These are phyloP conservation scores for Cucumis sativus DNA, from an alignment of 306 rosid genomes.

Conservation along the genomic window DNA sequence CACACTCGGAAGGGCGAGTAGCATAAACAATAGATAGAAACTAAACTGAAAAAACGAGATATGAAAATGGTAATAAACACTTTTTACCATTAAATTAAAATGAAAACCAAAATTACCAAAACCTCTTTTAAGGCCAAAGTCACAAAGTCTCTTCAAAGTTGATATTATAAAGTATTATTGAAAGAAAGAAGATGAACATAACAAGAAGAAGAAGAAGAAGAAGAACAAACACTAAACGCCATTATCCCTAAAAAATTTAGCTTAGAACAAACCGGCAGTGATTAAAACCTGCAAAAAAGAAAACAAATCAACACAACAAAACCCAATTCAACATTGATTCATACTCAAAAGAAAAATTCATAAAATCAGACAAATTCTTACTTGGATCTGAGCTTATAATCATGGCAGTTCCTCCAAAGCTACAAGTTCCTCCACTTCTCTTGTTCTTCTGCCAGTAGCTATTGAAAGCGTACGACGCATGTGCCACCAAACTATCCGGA, in stretches of 20 bases:
- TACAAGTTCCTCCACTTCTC: slow-evolving; percentile 77
- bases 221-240: neutral
- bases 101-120: neutral
- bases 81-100: too few relatives aligned
- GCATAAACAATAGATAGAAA: too few relatives aligned
- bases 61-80: too few relatives aligned
- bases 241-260: slow-evolving; percentile 15
- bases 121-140: neutral
- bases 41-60: too few relatives aligned
- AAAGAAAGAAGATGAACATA: neutral
- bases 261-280: slow-evolving; percentile 57
- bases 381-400: slow-evolving; percentile 77
- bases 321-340: neutral
- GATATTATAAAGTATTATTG: neutral
- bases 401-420: slow-evolving; percentile 90
- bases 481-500: slow-evolving; percentile 67
- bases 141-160: neutral
- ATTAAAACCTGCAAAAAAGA: slow-evolving; percentile 54
- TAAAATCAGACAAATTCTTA: slow-evolving; percentile 13
- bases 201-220: neutral
- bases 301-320: neutral
- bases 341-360: neutral
- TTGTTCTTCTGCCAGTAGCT: slow-evolving; percentile 94
- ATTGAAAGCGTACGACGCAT: slow-evolving; percentile 85
- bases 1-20: too few relatives aligned